Evolutionary conservation across 2,329 filamentous ascomycete species (phyloP), one percentile per base, ranked within the genome.

Genomic region (Juglanconis oblonga): DNA sequence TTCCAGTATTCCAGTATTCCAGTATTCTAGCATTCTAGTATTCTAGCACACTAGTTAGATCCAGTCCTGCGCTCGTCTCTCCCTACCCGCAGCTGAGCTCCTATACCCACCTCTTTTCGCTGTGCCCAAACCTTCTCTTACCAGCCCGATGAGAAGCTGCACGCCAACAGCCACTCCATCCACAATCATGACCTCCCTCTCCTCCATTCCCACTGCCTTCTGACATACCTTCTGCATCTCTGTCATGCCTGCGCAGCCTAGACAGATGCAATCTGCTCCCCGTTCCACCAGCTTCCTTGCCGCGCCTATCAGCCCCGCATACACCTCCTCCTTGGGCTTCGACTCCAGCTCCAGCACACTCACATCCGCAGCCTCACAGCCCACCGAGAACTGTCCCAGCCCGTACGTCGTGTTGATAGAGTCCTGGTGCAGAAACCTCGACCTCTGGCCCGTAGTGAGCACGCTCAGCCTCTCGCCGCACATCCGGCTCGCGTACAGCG

Each of bases 231-330:
- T 56, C 55, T 77, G 62, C 71, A 81, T 69, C 45, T 74, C 77
- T 9, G 74, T 74, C 79, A 82, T 81, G 0, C 79, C 79, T 14
- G 79, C 78, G 65, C 79, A 81, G 0, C 79, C 79, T 32, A 82
- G 65, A 73, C 78, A 24, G 74, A 78, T 50, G 14, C 66, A 67
- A 32, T 69, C 67, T 6, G 66, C 67, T 2, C 64, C 66, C 29
- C 73, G 68, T 3, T 65, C 71, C 1, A 77, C 77, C 52, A 81
- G 64, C 44, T 67, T 66, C 62, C 65, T 69, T 0, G 75, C 76
- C 5, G 76, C 75, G 7, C 67, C 67, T 35, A 70, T 71, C 70
- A 81, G 72, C 14, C 72, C 69, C 2, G 66, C 68, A 47, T 75
- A 64, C 4, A 80, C 76, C 47, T 77, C 72, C 4, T 73, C 65